Percentiles rank a stretch among this genome's conserved stretches.
These are phyloP conservation scores for Hibiscus trionum DNA, from an alignment of 345 rosid genomes.

Conservation along the genomic window DNA sequence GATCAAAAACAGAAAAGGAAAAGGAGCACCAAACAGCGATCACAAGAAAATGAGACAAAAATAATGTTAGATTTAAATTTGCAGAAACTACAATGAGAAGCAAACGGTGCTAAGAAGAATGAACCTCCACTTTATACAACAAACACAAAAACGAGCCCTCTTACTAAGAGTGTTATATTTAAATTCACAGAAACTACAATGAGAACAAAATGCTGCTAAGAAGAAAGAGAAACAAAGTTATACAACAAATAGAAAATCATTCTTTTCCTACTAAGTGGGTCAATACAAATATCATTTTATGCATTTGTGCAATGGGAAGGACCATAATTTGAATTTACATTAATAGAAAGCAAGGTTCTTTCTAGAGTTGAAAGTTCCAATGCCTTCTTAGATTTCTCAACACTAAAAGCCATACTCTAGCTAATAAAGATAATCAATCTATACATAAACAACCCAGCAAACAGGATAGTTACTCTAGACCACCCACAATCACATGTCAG, in stretches of 20 bases:
- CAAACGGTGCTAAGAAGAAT: neutral
- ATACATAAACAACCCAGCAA: neutral
- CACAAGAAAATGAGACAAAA: neutral
- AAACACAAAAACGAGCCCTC: neutral
- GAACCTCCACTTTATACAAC: neutral
- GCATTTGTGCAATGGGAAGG: neutral
- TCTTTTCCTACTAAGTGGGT: neutral
- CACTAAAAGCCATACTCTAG: neutral
- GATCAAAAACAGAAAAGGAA: neutral
- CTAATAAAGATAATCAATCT: neutral
- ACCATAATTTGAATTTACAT: neutral
- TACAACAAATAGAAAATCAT: neutral
- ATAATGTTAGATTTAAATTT: neutral
- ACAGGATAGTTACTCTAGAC: neutral
- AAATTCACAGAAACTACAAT: neutral
- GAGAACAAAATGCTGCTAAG: neutral
- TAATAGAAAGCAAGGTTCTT: neutral
- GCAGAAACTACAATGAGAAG: neutral
- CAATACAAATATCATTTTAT: neutral
- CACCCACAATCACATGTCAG: neutral
- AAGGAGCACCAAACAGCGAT: no score
- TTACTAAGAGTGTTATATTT: neutral
- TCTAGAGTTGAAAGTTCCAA: neutral
- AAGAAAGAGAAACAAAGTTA: neutral
- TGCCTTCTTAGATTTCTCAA: neutral